Evolutionary conservation across 305 asterid genomes (phyloP).

Genomic region (Coffea humblotiana): DNA sequence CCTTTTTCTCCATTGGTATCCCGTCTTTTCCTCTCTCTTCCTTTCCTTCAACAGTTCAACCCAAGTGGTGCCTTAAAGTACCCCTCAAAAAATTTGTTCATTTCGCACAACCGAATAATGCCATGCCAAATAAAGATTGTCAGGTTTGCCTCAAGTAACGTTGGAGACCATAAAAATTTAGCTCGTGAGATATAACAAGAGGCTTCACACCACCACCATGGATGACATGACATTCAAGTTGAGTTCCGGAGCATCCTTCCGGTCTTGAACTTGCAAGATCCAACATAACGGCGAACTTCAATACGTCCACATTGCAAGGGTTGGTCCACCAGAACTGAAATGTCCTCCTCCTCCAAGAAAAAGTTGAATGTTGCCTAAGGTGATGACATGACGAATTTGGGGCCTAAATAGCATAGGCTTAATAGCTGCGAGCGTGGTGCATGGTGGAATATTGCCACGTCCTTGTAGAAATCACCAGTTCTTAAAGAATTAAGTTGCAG

Average conservation of each 20-base stretch:
- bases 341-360: constrained; percentile 3
- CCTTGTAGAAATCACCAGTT: not conserved
- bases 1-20: no score
- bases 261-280: not conserved
- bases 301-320: not conserved
- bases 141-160: not conserved
- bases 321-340: not conserved
- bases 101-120: not conserved
- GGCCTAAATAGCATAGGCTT: not conserved
- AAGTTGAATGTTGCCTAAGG: not conserved
- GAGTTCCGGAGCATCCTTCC: no score
- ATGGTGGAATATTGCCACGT: not conserved
- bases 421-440: not conserved
- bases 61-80: no score
- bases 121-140: not conserved
- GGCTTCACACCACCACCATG: not conserved
- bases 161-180: not conserved
- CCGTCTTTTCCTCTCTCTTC: no score
- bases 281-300: not conserved
- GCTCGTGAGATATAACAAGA: not conserved
- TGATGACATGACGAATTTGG: not conserved
- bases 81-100: no score
- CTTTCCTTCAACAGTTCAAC: no score
- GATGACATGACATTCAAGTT: not conserved
- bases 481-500: not conserved